phyloP scores from a whole-genome alignment of 2,329 filamentous ascomycete species.

The Botrytis cinerea region DNA sequence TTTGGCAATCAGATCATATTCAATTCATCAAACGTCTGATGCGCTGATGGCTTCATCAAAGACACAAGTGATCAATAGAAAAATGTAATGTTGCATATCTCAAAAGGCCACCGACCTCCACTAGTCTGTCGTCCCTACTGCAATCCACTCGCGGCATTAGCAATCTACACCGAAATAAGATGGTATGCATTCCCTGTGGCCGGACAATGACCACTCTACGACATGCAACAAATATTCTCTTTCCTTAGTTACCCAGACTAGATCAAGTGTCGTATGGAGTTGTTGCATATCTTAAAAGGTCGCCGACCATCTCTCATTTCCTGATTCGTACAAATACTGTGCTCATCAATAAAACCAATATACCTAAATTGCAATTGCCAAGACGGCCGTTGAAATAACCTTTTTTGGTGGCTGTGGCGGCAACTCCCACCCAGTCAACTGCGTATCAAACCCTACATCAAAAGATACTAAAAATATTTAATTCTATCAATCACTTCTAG shows the following conservation, averaged over 20 bases:
- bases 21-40: background rate
- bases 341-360: background rate
- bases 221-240: background rate
- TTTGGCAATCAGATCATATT: background rate
- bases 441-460: background rate
- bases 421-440: background rate
- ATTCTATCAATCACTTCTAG: too few species aligned
- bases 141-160: background rate
- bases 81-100: conserved; percentile 2
- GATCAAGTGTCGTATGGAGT: background rate
- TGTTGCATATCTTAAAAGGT: background rate
- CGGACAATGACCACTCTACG: background rate
- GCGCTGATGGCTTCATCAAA: background rate
- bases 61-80: background rate
- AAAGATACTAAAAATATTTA: background rate
- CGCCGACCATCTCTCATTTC: background rate
- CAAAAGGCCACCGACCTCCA: background rate
- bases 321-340: background rate
- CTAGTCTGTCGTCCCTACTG: background rate
- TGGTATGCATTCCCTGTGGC: background rate
- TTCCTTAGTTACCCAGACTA: background rate
- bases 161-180: background rate
- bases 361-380: background rate
- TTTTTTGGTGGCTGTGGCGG: background rate
- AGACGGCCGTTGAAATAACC: background rate